Evolutionary conservation across 768 basidiomycete genomes (phyloP), one percentile per base, ranked within the genome.

Genomic region (Pisolithus orientalis): DNA sequence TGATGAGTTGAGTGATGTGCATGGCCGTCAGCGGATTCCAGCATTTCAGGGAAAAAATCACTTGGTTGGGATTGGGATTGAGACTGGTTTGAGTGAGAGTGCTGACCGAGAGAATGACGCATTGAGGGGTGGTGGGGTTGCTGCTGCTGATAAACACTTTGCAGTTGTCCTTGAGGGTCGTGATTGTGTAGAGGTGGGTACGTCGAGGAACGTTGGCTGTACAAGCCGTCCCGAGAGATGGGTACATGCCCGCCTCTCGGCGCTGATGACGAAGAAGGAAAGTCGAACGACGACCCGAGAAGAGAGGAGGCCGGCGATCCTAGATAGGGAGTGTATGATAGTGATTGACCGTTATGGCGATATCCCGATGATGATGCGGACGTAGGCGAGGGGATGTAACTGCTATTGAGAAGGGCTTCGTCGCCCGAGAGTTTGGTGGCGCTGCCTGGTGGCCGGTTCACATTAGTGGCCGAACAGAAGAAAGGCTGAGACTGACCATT

Each of bases 311-410:
- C 59, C 37, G 67, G 68, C 2, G 59, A 55, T 17, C 65, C 61
- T 8, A 58, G 46, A 47, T 68, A 68, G 17, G 56, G 37, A 43
- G 44, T 61, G 39, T 68, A 68, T 9, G 53, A 24, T 8, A 61
- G 38, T 28, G 57, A 44, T 25, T 57, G 63, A 17, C 65, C 59
- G 13, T 65, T 69, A 16, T 58, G 65, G 16, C 65, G 66, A 46
- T 68, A 67, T 27, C 51, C 60, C 25, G 64, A 44, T 1, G 68
- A 31, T 51, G 66, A 65, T 6, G 62, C 52, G 4, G 66, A 59
- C 1, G 66, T 56, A n/a, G 67, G 65, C 21, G 68, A 66, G 11
- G 66, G 61, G 27, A 68, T 61, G 50, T 68, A 68, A n/a, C 59
- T 50, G 16, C 59, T 50, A 14, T 57, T 65, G 32, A 70, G 70